These are phyloP conservation scores for Penstemon barbatus DNA, from an alignment of 257 asterid genomes.

Conservation along the genomic window DNA sequence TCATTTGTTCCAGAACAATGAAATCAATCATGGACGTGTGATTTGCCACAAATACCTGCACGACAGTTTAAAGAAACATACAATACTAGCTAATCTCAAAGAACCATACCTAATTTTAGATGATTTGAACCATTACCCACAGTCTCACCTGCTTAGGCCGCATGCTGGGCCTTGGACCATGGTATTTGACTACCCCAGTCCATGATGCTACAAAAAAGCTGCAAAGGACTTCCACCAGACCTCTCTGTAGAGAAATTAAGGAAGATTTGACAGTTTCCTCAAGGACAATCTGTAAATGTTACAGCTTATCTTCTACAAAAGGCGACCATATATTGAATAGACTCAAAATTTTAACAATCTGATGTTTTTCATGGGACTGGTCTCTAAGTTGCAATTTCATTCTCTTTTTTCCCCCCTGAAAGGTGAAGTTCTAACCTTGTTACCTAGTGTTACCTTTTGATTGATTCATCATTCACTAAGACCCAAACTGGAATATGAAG, in stretches of 20 bases:
- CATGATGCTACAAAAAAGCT: conserved; percentile 97
- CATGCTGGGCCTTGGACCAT: conserved; percentile 97
- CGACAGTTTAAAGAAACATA: conserved; percentile 21
- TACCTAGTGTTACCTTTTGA: conserved; percentile 11
- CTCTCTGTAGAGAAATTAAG: conserved; percentile 52
- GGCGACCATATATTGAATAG: conserved; percentile 12
- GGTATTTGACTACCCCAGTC: conserved; percentile 99
- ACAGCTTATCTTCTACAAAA: conserved; percentile 16
- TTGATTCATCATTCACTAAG: conserved; percentile 11
- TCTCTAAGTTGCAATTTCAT: not conserved
- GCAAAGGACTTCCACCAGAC: conserved; percentile 96
- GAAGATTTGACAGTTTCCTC: conserved; percentile 21
- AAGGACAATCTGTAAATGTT: conserved; percentile 8
- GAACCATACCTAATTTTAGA: conserved; percentile 10
- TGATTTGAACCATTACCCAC: conserved; percentile 18
- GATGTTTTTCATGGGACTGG: conserved; percentile 9
- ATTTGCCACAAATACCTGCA: conserved; percentile 95
- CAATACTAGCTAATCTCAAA: conserved; percentile 8
- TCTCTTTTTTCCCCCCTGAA: not conserved
- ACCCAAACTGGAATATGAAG: conserved; percentile 21
- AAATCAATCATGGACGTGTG: conserved; percentile 99
- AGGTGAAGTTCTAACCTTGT: not conserved
- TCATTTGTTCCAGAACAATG: conserved; percentile 95
- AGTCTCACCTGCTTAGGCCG: conserved; percentile 88
- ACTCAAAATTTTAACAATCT: conserved; percentile 5